A percentile compares a stretch with the other conserved stretches of the same genome.
phyloP scores from a whole-genome alignment of 495 filamentous ascomycete species.

The Trichocladium uniseriatum region DNA sequence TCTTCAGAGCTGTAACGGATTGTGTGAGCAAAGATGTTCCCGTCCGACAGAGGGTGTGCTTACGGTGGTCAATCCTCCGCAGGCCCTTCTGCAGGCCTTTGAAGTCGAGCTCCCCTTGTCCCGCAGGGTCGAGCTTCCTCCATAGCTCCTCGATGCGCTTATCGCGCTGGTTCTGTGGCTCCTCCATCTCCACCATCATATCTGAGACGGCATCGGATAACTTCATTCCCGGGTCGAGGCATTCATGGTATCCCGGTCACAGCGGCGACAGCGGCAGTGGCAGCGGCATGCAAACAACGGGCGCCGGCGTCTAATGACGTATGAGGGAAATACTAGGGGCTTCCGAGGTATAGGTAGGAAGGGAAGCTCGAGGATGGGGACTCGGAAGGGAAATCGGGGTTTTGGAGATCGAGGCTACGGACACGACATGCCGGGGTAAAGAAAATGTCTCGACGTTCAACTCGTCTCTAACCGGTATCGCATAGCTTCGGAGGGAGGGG shows the following conservation, averaged over 20 bases:
- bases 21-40: constrained; percentile 2
- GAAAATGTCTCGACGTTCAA: background rate
- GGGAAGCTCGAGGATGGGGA: constrained; percentile 2
- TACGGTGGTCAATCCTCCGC: constrained; percentile 86
- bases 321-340: constrained; percentile 15
- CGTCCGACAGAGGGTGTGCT: constrained; percentile 24
- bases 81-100: constrained; percentile 76
- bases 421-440: constrained; percentile 7
- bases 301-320: constrained; percentile 13
- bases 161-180: constrained; percentile 64
- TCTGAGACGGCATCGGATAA: constrained; percentile 35
- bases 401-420: background rate
- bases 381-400: background rate
- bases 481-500: constrained; percentile 5
- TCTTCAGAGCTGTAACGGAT: constrained; percentile 64
- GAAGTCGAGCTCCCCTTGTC: constrained; percentile 70
- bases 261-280: background rate
- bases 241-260: constrained; percentile 23
- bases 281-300: background rate
- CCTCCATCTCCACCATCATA: constrained; percentile 40
- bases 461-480: background rate
- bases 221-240: constrained; percentile 29
- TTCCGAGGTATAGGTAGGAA: background rate
- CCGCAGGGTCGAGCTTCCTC: constrained; percentile 64
- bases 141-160: constrained; percentile 71